Evolutionary conservation across 2,329 filamentous ascomycete genomes (phyloP).

Genomic region (Tolypocladium sp.): DNA sequence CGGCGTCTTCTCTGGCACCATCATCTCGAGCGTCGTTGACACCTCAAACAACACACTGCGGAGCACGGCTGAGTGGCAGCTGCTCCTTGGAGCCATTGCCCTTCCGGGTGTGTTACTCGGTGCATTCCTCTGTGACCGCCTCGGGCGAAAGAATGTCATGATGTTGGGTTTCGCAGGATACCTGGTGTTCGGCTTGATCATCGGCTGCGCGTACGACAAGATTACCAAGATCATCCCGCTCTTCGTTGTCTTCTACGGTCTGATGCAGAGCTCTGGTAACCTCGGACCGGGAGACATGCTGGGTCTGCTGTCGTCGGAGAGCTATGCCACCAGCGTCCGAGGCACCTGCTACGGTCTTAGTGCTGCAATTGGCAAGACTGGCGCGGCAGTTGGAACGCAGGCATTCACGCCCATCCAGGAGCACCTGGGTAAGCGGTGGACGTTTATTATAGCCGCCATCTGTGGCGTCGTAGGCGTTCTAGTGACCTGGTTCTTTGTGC

Average conservation of each 20-base stretch:
- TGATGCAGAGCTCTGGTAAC: constrained; percentile 40
- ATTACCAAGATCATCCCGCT: constrained; percentile 39
- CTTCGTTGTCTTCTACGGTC: constrained; percentile 42
- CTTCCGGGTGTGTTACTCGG: constrained; percentile 41
- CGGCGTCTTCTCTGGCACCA: constrained; percentile 34
- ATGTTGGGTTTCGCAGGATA: constrained; percentile 42
- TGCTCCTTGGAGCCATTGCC: constrained; percentile 32
- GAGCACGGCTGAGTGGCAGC: constrained; percentile 37
- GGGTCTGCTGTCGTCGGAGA: constrained; percentile 39
- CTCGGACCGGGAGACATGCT: constrained; percentile 42
- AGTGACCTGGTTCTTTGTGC: constrained; percentile 38
- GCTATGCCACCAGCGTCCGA: constrained; percentile 41
- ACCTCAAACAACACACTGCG: constrained; percentile 24
- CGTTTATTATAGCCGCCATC: constrained; percentile 42
- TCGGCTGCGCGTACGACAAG: constrained; percentile 36
- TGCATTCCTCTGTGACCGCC: constrained; percentile 33
- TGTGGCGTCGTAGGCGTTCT: constrained; percentile 36
- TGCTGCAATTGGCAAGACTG: constrained; percentile 40
- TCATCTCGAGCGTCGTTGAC: constrained; percentile 27
- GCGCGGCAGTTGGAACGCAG: constrained; percentile 40
- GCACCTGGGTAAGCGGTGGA: constrained; percentile 37
- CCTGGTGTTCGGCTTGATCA: constrained; percentile 40
- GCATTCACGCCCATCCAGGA: constrained; percentile 38
- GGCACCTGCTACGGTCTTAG: constrained; percentile 42
- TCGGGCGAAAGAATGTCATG: constrained; percentile 40